A percentile compares a stretch with the other conserved stretches of the same genome.
These are phyloP conservation scores for Dianthus caryophyllus DNA, from an alignment of 148 eudicot species.

Conservation along the genomic window DNA sequence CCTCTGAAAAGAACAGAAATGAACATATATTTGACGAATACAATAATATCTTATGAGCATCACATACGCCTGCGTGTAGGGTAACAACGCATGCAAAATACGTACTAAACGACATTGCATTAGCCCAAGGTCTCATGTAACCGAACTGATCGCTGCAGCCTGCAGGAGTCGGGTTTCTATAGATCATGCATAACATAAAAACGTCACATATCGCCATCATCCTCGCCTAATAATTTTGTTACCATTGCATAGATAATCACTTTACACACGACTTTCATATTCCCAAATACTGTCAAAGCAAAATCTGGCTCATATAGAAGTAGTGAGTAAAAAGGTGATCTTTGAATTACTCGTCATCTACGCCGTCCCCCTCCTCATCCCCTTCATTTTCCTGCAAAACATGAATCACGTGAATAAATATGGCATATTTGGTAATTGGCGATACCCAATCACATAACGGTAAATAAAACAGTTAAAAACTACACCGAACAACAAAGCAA, in stretches of 20 bases:
- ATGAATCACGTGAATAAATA: not conserved
- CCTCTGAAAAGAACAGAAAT: too few relatives aligned
- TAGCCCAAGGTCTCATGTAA: not conserved
- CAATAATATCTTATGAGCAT: too few relatives aligned
- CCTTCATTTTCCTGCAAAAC: conserved; percentile 1
- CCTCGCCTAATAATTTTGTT: conserved; percentile 5
- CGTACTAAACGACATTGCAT: too few relatives aligned
- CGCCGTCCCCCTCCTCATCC: not conserved
- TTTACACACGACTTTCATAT: not conserved
- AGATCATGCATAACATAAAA: conserved; percentile 1
- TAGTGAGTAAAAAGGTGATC: not conserved
- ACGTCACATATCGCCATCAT: conserved; percentile 6
- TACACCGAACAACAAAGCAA: too few relatives aligned
- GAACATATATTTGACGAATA: too few relatives aligned
- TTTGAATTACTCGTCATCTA: not conserved
- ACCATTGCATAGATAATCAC: not conserved
- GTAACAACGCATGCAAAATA: too few relatives aligned
- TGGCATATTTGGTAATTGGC: not conserved
- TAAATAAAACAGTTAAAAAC: too few relatives aligned
- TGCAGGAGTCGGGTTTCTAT: not conserved
- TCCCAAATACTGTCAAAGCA: not conserved
- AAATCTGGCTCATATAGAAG: not conserved
- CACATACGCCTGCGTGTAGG: too few relatives aligned
- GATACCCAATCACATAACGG: not conserved
- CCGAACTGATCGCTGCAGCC: not conserved